These are phyloP conservation scores for Hymenoscyphus repandus DNA, from an alignment of 2,329 filamentous ascomycete genomes.

Conservation along the genomic window DNA sequence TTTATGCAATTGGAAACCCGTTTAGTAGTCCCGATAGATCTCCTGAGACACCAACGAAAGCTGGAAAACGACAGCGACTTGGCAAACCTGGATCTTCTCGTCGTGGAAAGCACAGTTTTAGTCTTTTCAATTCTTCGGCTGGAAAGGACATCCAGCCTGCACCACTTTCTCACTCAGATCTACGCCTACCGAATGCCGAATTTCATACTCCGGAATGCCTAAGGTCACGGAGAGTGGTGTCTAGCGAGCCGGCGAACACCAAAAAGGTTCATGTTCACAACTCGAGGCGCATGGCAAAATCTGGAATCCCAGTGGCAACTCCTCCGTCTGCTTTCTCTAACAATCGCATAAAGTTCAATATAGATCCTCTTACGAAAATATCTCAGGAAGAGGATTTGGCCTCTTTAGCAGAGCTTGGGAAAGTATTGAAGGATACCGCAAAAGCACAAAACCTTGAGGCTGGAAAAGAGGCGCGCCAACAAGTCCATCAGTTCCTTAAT, in stretches of 20 bases:
- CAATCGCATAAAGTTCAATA: constrained; percentile 1
- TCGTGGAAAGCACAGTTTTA: background rate
- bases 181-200: background rate
- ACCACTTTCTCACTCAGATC: background rate
- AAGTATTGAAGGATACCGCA: constrained; percentile 11
- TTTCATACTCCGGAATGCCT: background rate
- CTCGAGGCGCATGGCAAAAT: background rate
- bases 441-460: background rate
- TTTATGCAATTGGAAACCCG: constrained; percentile 7
- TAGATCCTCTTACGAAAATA: constrained; percentile 20
- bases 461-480: background rate
- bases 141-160: background rate
- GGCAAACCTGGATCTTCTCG: background rate
- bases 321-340: background rate
- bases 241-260: background rate
- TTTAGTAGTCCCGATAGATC: background rate
- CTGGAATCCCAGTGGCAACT: background rate
- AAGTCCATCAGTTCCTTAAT: background rate
- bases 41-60: background rate
- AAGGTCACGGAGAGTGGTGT: background rate
- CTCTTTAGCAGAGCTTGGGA: constrained; percentile 22
- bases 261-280: background rate
- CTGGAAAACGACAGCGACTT: background rate
- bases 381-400: constrained; percentile 25
- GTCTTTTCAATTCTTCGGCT: background rate